Base-by-base conservation (phyloP, 2,329 filamentous ascomycete species). In the Ophiostoma montium region DNA sequence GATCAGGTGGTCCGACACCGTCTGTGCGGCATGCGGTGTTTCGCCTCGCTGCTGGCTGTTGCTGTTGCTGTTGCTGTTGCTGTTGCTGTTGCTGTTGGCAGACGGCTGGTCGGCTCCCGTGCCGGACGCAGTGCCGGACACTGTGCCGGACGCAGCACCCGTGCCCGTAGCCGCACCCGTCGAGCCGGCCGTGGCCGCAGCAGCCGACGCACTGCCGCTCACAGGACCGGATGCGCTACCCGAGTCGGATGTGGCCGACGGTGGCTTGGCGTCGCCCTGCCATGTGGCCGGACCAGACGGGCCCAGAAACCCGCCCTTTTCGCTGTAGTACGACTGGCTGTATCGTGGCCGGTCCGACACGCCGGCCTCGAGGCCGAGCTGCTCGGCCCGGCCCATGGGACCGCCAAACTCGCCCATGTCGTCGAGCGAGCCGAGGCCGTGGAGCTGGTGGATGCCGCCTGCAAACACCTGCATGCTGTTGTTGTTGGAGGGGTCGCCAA, bases 221-320 rank as follows among this genome's bases (percentile, higher is more conserved):
- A 11, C 30, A 5, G 16, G 27, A 10, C 42, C 42, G 5, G 42
- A 32, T 3, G 6, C 42, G n/a, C 42, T 44, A 15, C 31, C 31
- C 13, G 27, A 32, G 30, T 32, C 27, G 30, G 42, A 44, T 3
- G 42, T 8, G 10, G 16, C 27, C 11, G 42, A 44, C 11, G 43
- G 43, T 27, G 43, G 19, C 44, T 35, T 46, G 42, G 42, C 15
- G 23, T 38, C 21, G 5, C 41, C 19, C n/a, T 31, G 39, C 30
- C 23, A 35, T 11, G 35, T 41, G 3, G 46, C 38, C 3, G 39
- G 31, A 3, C 15, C 21, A 6, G 50, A 73, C 3, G 76, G 76
- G 1, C 77, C 78, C 41, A 84, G 65, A 66, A 84, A 82, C 49
- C 81, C 81, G 56, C 80, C 80, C 59, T 79, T 77, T 57, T 82